Base-by-base conservation (phyloP, 139 green algal species). In the Closterium sp. region DNA sequence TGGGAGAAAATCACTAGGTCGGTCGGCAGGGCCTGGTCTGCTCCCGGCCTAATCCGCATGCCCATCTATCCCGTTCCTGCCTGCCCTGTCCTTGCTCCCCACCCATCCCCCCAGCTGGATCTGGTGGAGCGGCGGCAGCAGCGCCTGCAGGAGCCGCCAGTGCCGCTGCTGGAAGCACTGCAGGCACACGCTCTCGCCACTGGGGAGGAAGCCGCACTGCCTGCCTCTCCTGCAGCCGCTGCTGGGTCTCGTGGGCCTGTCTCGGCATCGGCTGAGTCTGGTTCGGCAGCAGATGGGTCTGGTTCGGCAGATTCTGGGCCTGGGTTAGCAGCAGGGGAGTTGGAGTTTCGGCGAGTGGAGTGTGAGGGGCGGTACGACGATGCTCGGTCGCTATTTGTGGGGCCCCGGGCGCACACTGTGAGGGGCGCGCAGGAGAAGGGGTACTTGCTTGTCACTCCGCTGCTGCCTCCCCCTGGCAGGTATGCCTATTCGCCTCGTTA, bases 371-470 rank as follows among this genome's bases (percentile, higher is more conserved):
- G 86, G 28, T 95, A 96, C 79, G 79, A 96, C 30, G 94, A 98
- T 86, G 93, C 95, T 1, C 88, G 90, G 70, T 95, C 91, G 17
- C 38, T 97, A 22, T 98, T 95, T 89, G 95, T 98, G 38, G 97
- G 97, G 11, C 97, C 97, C 0, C 86, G 97, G 28, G 95, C 95
- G 17, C 92, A 95, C 28, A 95, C 86, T 34, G 89, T 38, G 30
- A 94, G 95, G 91, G 95, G 95, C 4, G 87, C 34, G 3, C 38
- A 91, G 38, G 86, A 90, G 50, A 87, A 94, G 27, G 95, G 97
- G 88, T 98, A 95, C 94, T 88, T 97, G 31, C 84, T 97, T 0
- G 84, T 98, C 38, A 98, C 97, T 45, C 38, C 38, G 38, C 38
- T 45, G 38, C 38, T 45, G 38, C 38, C 38, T 62, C 22, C 70